phyloP scores from a whole-genome alignment of 2,329 filamentous ascomycete genomes.

The Calonectria henricotiae region DNA sequence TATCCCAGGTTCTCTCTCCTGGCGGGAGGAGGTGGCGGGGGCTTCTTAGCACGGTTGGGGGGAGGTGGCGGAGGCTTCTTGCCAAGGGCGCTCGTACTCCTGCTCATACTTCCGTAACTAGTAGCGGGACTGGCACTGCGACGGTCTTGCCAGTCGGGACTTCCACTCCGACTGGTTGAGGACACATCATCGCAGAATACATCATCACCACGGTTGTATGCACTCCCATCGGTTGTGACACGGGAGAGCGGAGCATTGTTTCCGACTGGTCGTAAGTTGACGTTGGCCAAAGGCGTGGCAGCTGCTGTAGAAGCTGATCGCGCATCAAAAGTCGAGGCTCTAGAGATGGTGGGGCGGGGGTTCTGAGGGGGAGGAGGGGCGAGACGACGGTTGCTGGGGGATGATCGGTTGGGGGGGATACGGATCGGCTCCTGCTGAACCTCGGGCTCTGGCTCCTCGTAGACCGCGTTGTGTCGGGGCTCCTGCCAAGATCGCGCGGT shows the following conservation, averaged over 20 bases:
- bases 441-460: slow-evolving; percentile 56
- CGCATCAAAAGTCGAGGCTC: slow-evolving; percentile 61
- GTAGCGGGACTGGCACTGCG: slow-evolving; percentile 72
- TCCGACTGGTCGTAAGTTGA: slow-evolving; percentile 42
- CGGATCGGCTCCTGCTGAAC: slow-evolving; percentile 57
- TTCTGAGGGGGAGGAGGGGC: slow-evolving; percentile 57
- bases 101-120: slow-evolving; percentile 70
- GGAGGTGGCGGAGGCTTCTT: slow-evolving; percentile 73
- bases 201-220: slow-evolving; percentile 58
- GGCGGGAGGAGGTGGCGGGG: slow-evolving; percentile 57
- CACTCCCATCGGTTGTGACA: slow-evolving; percentile 58
- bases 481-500: slow-evolving; percentile 66
- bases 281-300: slow-evolving; percentile 48
- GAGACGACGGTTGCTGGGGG: slow-evolving; percentile 55
- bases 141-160: slow-evolving; percentile 64
- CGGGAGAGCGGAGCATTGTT: slow-evolving; percentile 62
- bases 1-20: slow-evolving; percentile 55
- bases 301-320: slow-evolving; percentile 31
- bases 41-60: slow-evolving; percentile 66
- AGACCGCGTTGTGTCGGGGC: slow-evolving; percentile 55
- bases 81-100: slow-evolving; percentile 59
- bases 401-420: slow-evolving; percentile 63
- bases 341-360: slow-evolving; percentile 57
- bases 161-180: slow-evolving; percentile 67
- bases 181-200: slow-evolving; percentile 69